Evolutionary conservation across 805 yeast genomes (phyloP), one percentile per base, ranked within the genome.

Genomic region (Maudiozyma barnettii): DNA sequence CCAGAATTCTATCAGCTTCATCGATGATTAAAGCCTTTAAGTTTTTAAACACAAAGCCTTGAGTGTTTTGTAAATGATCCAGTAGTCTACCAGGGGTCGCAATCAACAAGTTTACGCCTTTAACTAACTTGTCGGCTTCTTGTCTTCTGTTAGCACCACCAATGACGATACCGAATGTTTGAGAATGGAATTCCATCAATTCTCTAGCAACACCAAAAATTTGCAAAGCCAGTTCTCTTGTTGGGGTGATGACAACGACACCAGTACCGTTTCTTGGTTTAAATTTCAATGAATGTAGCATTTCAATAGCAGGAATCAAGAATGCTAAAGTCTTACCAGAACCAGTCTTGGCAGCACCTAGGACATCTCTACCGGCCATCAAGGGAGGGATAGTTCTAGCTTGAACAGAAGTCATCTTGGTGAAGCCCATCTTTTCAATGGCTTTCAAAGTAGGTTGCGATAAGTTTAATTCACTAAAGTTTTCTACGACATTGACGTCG

Each of bases 271-370:
- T 95, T 73, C 98, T 79, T 47, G 99, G 98, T 69, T 91, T 93
- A 73, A 90, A 93, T 64, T 84, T 88, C 59, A 93, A 75, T 16
- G 95, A 81, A 63, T 90, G 84, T 47, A 93, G 74, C 70, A 89
- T 71, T 69, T 93, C 99, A 54, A 93, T 83, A 30, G 99, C 99
- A 13, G 99, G 99, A 50, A 93, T 77, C 60, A 93, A 72, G 58
- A 93, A 93, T 9, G 99, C 98, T 51, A 95, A 71, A 0, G 99
- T 93, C 71, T 93, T 93, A 64, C 99, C 99, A 1, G 97, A 89
- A 46, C 99, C 99, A 2, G 99, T 93, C 70, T 90, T 91, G 48
- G 99, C 99, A n/a, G 99, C 99, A 55, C 99, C 99, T 46, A 93
- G 75, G 19, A 95, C 98, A 68, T 93, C 99, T 57, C 91, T 79